phyloP scores from a whole-genome alignment of 176 grass and related monocot species.

The Musa acuminata region DNA sequence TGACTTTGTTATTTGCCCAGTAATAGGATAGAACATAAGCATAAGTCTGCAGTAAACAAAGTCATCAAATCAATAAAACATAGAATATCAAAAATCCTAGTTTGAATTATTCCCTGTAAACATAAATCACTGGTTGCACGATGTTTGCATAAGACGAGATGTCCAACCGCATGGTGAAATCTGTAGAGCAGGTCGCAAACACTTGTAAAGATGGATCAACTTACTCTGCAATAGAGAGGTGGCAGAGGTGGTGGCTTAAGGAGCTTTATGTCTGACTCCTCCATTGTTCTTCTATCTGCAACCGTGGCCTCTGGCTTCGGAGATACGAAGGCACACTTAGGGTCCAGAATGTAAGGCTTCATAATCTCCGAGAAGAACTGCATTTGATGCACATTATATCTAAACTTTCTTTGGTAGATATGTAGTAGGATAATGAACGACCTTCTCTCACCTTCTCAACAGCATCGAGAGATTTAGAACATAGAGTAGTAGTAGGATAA shows the following conservation, averaged over 20 bases:
- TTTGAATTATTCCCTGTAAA: background rate
- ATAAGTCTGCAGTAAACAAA: conserved; percentile 24
- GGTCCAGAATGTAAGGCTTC: too few relatives aligned
- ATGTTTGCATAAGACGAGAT: too few relatives aligned
- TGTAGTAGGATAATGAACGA: background rate
- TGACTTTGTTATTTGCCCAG: conserved; percentile 36
- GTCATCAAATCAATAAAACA: background rate
- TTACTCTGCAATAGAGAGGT: too few relatives aligned
- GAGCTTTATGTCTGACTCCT: too few relatives aligned
- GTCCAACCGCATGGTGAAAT: too few relatives aligned
- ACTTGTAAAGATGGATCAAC: too few relatives aligned
- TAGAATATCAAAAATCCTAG: background rate
- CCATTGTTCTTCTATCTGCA: too few relatives aligned
- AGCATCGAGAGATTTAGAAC: conserved; percentile 17
- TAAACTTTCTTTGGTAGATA: background rate
- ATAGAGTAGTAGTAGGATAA: conserved; percentile 9
- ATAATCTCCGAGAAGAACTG: background rate
- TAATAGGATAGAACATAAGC: conserved; percentile 31
- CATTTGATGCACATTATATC: background rate
- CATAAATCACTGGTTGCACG: background rate
- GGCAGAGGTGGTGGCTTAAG: too few relatives aligned
- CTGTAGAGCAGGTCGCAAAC: too few relatives aligned
- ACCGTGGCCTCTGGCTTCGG: too few relatives aligned
- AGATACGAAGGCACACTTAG: too few relatives aligned
- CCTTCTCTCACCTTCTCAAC: background rate